Evolutionary conservation across 2,329 filamentous ascomycete genomes (phyloP), one percentile per base, ranked within the genome.

Genomic region (Cytospora mali): DNA sequence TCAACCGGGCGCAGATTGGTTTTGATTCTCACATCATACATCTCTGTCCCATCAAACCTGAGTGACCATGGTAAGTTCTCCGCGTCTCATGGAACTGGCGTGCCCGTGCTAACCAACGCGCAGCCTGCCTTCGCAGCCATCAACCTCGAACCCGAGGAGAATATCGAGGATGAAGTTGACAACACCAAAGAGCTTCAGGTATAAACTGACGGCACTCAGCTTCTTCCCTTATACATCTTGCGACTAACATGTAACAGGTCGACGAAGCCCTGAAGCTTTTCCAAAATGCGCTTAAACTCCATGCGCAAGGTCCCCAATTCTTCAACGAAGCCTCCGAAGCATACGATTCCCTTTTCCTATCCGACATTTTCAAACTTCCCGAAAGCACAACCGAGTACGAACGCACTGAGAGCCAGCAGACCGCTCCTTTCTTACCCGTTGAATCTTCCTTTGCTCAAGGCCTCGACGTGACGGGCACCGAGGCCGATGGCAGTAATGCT

Each of bases 231-330:
- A 7, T n/a, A 29, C 5, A 29, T 46, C 9, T 10, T 6, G 33
- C 10, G 48, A 54, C 56, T 65, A 29, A 65, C 64, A 54, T 1
- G 2, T n/a, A 18, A 18, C 60, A 90, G 82, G 94, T 98, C 71
- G 95, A 99, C 71, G 95, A 99, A 78, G 93, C 95, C 54, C 81
- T 99, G 66, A 98, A 97, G 77, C 85, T 94, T 39, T 99, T 97
- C 74, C 93, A 98, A 72, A 89, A 84, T 69, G 95, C 95, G 53
- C 80, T 99, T 62, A 97, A 94, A 75, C 87, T 93, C 68, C 95
- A 99, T 73, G 89, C 94, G 1, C 92, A 96, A 76, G 93, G 95
- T 2, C 87, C 91, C 0, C 79, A 79, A 21, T 91, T 87, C 59
- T 95, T 92, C 73, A 77, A 86, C 54, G 88, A 92, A 71, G 94